A percentile compares a stretch with the other conserved stretches of the same genome.
Conservation (phyloP, 2,329 filamentous ascomycete species). For the Neonectria ditissima region DNA sequence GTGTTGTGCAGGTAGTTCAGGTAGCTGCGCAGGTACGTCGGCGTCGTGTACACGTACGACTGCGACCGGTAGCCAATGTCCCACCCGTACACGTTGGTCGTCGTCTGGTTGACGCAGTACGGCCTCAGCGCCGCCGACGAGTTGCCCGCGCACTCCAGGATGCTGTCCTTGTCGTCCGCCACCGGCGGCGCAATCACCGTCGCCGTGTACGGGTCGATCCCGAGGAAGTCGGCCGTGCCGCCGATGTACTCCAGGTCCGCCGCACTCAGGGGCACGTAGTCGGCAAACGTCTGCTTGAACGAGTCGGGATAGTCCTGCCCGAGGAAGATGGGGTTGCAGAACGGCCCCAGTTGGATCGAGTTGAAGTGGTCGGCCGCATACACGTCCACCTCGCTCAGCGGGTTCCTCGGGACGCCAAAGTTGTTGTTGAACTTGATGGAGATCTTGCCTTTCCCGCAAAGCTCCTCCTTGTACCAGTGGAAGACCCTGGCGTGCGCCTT, state of each 20-base stretch:
- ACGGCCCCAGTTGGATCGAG: slow-evolving; percentile 60
- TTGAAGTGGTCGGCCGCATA: slow-evolving; percentile 60
- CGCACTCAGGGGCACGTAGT: slow-evolving; percentile 59
- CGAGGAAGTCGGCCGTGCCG: slow-evolving; percentile 66
- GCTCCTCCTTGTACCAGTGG: slow-evolving; percentile 66
- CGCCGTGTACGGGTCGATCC: slow-evolving; percentile 69
- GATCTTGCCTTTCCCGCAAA: slow-evolving; percentile 63
- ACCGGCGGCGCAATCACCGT: slow-evolving; percentile 63
- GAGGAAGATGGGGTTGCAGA: slow-evolving; percentile 65
- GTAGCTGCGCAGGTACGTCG: slow-evolving; percentile 66
- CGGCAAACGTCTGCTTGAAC: slow-evolving; percentile 57
- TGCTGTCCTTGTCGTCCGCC: slow-evolving; percentile 50
- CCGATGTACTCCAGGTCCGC: slow-evolving; percentile 62
- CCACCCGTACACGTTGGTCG: slow-evolving; percentile 64
- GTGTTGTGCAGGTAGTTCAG: slow-evolving; percentile 71
- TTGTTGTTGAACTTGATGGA: slow-evolving; percentile 63
- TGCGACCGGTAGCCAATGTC: slow-evolving; percentile 68
- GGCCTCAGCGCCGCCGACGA: slow-evolving; percentile 59
- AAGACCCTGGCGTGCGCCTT: slow-evolving; percentile 63
- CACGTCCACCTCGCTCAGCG: slow-evolving; percentile 54
- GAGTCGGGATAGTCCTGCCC: slow-evolving; percentile 62
- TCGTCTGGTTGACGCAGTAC: slow-evolving; percentile 64
- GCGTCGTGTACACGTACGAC: slow-evolving; percentile 69
- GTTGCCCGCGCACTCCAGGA: slow-evolving; percentile 62
- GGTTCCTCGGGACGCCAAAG: slow-evolving; percentile 61